phyloP scores from a whole-genome alignment of 495 filamentous ascomycete genomes.

The Cladorrhinum samala region DNA sequence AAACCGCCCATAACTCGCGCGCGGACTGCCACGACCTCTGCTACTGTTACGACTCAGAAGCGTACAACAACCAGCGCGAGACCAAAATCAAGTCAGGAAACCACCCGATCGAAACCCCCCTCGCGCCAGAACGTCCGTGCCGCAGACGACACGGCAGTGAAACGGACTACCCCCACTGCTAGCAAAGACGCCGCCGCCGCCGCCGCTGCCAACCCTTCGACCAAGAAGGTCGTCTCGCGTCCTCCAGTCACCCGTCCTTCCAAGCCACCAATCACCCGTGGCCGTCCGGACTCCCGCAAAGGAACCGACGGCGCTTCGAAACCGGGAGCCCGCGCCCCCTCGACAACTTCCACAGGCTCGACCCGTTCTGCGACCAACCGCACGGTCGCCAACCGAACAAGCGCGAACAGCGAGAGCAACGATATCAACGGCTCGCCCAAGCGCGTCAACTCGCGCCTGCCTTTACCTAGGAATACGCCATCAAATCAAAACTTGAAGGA shows the following conservation, averaged over 20 bases:
- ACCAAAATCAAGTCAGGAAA: background rate
- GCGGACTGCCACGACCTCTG: background rate
- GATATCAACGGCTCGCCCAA: slow-evolving; percentile 14
- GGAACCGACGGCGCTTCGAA: background rate
- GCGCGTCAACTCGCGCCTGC: slow-evolving; percentile 35
- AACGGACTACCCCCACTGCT: background rate
- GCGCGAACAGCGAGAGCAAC: slow-evolving; percentile 10
- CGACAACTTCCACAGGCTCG: slow-evolving; percentile 8
- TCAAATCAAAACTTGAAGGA: background rate
- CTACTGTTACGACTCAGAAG: background rate
- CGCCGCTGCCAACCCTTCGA: background rate
- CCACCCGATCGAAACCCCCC: background rate
- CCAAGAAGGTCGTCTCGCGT: background rate
- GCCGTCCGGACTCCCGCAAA: slow-evolving; percentile 8
- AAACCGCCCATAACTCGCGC: background rate
- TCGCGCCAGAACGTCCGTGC: background rate
- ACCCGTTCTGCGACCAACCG: slow-evolving; percentile 5
- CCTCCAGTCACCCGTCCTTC: slow-evolving; percentile 4
- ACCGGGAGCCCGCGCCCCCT: background rate
- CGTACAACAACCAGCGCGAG: background rate
- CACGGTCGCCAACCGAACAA: slow-evolving; percentile 8
- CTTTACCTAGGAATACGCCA: slow-evolving; percentile 24
- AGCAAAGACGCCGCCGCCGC: background rate
- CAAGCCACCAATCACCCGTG: slow-evolving; percentile 7
- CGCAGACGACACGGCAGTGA: background rate